These are phyloP conservation scores for Cercospora canescens DNA, from an alignment of 2,329 filamentous ascomycete genomes.

Conservation along the genomic window DNA sequence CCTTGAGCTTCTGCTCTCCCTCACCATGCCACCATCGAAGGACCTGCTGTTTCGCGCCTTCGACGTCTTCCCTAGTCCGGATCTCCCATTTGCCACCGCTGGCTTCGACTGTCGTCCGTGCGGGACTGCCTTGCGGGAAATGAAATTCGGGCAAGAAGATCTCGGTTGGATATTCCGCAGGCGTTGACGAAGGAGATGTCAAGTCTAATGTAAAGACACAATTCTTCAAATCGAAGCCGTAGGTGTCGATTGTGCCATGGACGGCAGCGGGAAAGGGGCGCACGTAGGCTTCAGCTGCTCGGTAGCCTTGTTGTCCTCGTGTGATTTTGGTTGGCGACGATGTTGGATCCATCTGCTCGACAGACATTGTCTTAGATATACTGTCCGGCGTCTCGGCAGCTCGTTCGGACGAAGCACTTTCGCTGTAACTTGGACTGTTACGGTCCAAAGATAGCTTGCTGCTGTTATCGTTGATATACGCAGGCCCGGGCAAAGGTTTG, in stretches of 20 bases:
- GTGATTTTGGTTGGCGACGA: slow-evolving; percentile 11
- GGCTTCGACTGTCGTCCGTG: slow-evolving; percentile 67
- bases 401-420: slow-evolving; percentile 52
- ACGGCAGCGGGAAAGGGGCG: slow-evolving; percentile 78
- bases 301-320: slow-evolving; percentile 58
- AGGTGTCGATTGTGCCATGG: slow-evolving; percentile 68
- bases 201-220: slow-evolving; percentile 76
- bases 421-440: slow-evolving; percentile 56
- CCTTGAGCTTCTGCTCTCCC: slow-evolving; percentile 76
- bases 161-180: slow-evolving; percentile 70
- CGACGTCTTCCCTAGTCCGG: slow-evolving; percentile 67
- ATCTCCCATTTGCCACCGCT: slow-evolving; percentile 91
- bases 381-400: slow-evolving; percentile 71
- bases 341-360: slow-evolving; percentile 44
- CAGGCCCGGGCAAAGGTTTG: slow-evolving; percentile 54
- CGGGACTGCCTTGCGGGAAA: slow-evolving; percentile 67
- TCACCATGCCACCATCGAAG: slow-evolving; percentile 91
- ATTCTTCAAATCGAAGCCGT: slow-evolving; percentile 79
- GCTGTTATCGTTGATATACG: slow-evolving; percentile 45
- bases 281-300: slow-evolving; percentile 90
- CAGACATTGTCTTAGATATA: slow-evolving; percentile 70
- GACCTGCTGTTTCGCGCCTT: slow-evolving; percentile 64
- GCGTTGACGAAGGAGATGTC: slow-evolving; percentile 58
- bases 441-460: slow-evolving; percentile 53
- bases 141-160: slow-evolving; percentile 90